Base-by-base conservation (phyloP, 495 filamentous ascomycete genomes). In the Xylaria telfairii region DNA sequence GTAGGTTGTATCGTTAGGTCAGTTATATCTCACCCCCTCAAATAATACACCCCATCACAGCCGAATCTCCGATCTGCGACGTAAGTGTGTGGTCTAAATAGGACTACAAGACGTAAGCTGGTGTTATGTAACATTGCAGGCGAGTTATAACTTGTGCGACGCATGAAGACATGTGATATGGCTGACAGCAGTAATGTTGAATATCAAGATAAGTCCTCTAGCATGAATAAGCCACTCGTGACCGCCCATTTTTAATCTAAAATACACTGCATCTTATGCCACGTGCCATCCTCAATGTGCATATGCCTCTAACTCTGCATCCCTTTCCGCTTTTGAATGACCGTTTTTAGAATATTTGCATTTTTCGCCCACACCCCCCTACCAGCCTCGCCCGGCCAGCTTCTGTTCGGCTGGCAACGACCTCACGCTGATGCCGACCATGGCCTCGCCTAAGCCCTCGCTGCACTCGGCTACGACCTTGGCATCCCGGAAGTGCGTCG, bases 341-440 rank as follows among this genome's bases (percentile, higher is more conserved):
- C 21, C 59, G n/a, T 12, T 41, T 62, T 28, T 62, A 32, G n/a
- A 54, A 28, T 8, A 37, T 34, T 15, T 49, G n/a, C 62, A 9
- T 37, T 21, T 37, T 44, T 49, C 49, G 13, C 28, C n/a, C n/a
- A n/a, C n/a, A n/a, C n/a, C n/a, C 0, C 12, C n/a, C 17, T 63
- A 69, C 67, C 67, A 97, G 2, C 96, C 96, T 70, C 96, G 84
- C 67, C 89, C 89, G 19, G 95, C 92, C 86, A 98, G 84, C 86
- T 91, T 96, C 81, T 96, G 90, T 30, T 83, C 82, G 56, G 93
- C 89, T 64, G 83, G 79, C 90, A 99, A 89, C 65, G 85, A 86
- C 47, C 86, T 87, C 12, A 92, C 90, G 80, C 93, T 99, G 69
- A 97, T 90, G 10, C 96, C 96, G 30, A 97, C 94, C 94, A 99